phyloP scores from a whole-genome alignment of 345 rosid species.

The Crucihimalaya himalaica region DNA sequence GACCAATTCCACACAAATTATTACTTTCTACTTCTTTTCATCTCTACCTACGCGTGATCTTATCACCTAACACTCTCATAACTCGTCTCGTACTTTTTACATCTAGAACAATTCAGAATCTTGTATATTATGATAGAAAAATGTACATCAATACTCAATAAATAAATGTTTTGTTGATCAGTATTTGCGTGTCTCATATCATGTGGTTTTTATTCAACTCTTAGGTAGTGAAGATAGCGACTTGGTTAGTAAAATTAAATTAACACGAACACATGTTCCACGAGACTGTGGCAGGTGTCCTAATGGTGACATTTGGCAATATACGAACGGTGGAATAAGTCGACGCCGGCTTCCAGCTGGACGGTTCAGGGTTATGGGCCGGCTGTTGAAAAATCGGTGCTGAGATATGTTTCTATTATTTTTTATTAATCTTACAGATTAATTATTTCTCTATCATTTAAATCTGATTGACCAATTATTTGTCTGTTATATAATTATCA shows the following conservation, averaged over 20 bases:
- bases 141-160: not conserved
- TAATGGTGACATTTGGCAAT: not conserved
- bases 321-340: conserved; percentile 24
- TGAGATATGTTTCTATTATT: conserved; percentile 22
- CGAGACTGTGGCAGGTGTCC: not conserved
- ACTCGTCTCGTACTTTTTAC: not conserved
- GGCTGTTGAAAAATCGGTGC: conserved; percentile 24
- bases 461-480: not conserved
- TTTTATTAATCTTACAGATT: not conserved
- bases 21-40: not conserved
- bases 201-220: conserved; percentile 3
- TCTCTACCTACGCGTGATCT: conserved; percentile 2
- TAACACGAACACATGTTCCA: conserved; percentile 16
- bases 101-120: conserved; percentile 1
- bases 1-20: not conserved
- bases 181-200: not conserved
- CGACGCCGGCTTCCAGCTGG: conserved; percentile 32
- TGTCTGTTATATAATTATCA: not conserved
- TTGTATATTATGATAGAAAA: not conserved
- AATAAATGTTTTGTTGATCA: not conserved
- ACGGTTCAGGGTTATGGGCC: conserved; percentile 34
- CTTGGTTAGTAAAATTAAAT: conserved; percentile 1
- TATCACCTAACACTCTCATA: not conserved
- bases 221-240: conserved; percentile 26
- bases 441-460: not conserved